Evolutionary conservation across 2,329 filamentous ascomycete species (phyloP), one percentile per base, ranked within the genome.

Genomic region (Stylonectria norvegica): DNA sequence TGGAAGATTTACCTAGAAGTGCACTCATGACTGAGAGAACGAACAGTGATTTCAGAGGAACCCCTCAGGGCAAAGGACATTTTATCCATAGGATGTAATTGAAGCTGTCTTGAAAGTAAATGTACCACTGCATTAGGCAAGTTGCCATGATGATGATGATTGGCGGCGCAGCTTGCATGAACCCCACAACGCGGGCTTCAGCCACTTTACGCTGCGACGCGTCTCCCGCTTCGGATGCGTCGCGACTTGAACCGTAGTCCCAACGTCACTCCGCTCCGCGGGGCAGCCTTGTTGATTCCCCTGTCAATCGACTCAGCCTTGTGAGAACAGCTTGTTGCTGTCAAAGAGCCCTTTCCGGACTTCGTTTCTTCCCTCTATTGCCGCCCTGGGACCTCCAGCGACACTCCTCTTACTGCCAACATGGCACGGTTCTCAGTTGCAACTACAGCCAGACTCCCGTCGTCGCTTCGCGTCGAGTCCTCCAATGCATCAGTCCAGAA

Each of bases 381-480:
- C 22, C 23, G 19, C 20, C 31, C 31, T 19, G 25, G 15, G 15
- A 49, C 43, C 14, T 16, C 19, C 11, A 22, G 6, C 11, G 9
- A 12, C 14, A 5, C 20, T 10, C 6, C 18, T 12, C 12, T 20
- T 4, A 20, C 10, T 31, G 22, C 22, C 16, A 33, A 29, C 46
- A 78, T 79, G 75, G 66, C 74, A 36, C 72, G 69, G 37, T 66
- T 85, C 44, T 83, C 83, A 40, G 71, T 87, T 25, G 86, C 87
- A 14, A 86, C 85, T 33, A 81, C 79, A 36, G 80, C 81, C 40
- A 81, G 83, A 50, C 76, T 93, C 35, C 76, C 83, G n/a, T 83
- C 86, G 36, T 75, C 78, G 19, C 72, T 89, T 49, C 81, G 81
- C 53, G 75, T 91, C 56, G 76, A 81, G 42, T 71, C 84, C 7